phyloP scores from a whole-genome alignment of 352 stramenopile species.

The Blastocystis sp. region DNA sequence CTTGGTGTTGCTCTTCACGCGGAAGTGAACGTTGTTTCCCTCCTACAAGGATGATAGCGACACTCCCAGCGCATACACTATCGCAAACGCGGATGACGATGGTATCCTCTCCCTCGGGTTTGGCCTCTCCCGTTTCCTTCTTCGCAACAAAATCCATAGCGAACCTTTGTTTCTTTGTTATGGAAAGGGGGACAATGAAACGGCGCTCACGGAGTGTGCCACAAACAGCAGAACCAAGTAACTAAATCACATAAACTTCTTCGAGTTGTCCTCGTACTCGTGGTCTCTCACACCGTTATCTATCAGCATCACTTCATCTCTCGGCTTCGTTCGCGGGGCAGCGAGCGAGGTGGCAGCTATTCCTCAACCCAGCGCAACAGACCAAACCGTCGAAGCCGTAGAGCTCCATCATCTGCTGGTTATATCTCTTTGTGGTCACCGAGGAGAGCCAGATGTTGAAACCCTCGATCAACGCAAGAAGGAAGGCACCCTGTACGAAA shows the following conservation, averaged over 20 bases:
- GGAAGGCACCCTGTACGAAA: constrained; percentile 79
- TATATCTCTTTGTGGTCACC: constrained; percentile 45
- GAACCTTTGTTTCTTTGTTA: neutral
- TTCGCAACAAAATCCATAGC: constrained; percentile 59
- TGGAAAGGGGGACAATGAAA: too few relatives aligned
- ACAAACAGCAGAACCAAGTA: too few relatives aligned
- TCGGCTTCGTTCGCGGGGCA: constrained; percentile 34
- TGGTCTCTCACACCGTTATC: too few relatives aligned
- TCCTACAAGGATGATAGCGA: constrained; percentile 4
- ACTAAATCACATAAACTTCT: too few relatives aligned
- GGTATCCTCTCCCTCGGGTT: constrained; percentile 39
- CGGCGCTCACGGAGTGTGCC: too few relatives aligned
- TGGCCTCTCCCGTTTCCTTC: constrained; percentile 30
- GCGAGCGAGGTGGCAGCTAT: constrained; percentile 31
- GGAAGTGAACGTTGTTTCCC: constrained; percentile 34
- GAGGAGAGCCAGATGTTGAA: constrained; percentile 87
- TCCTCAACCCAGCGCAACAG: neutral
- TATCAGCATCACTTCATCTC: neutral
- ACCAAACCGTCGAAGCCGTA: constrained; percentile 19
- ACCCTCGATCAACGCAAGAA: constrained; percentile 93
- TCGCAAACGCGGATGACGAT: constrained; percentile 63
- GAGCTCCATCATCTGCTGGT: constrained; percentile 31
- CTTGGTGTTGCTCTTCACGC: constrained; percentile 62
- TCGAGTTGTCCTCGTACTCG: too few relatives aligned
- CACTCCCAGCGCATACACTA: neutral